Percentiles rank a stretch among this genome's conserved stretches.
These are phyloP conservation scores for Mortierella sp. DNA, from an alignment of 371 early-diverging fungal species.

Conservation along the genomic window DNA sequence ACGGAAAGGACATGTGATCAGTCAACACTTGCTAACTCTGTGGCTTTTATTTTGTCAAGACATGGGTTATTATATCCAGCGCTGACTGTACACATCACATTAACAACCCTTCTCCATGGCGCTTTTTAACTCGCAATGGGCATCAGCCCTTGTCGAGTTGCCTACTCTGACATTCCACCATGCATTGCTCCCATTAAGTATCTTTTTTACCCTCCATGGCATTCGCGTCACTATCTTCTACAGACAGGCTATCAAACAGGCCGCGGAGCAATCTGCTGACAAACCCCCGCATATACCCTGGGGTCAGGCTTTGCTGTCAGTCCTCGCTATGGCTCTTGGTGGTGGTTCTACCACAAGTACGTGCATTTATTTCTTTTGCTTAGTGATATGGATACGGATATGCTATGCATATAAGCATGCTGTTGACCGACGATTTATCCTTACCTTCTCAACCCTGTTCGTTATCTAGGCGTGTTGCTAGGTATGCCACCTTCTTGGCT, in stretches of 20 bases:
- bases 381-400: too few relatives aligned
- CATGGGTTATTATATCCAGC: too few relatives aligned
- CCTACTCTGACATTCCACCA: conserved; percentile 51
- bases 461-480: conserved; percentile 40
- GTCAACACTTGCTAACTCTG: too few relatives aligned
- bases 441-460: not conserved
- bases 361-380: not conserved
- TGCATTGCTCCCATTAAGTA: conserved; percentile 45
- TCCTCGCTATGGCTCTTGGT: conserved; percentile 67
- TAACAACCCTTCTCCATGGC: conserved; percentile 20
- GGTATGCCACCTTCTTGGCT: conserved; percentile 58
- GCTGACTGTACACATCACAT: not conserved
- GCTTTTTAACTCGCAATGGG: conserved; percentile 43
- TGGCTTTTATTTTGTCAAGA: too few relatives aligned
- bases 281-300: conserved; percentile 33
- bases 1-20: too few relatives aligned
- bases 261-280: conserved; percentile 47
- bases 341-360: conserved; percentile 62
- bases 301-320: conserved; percentile 67
- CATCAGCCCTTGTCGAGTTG: conserved; percentile 40
- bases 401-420: too few relatives aligned
- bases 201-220: conserved; percentile 67
- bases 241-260: conserved; percentile 60
- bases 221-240: conserved; percentile 68
- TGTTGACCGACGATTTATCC: not conserved